Evolutionary conservation across 2,329 filamentous ascomycete genomes (phyloP), one percentile per base, ranked within the genome.

Genomic region (Polychaeton citri): DNA sequence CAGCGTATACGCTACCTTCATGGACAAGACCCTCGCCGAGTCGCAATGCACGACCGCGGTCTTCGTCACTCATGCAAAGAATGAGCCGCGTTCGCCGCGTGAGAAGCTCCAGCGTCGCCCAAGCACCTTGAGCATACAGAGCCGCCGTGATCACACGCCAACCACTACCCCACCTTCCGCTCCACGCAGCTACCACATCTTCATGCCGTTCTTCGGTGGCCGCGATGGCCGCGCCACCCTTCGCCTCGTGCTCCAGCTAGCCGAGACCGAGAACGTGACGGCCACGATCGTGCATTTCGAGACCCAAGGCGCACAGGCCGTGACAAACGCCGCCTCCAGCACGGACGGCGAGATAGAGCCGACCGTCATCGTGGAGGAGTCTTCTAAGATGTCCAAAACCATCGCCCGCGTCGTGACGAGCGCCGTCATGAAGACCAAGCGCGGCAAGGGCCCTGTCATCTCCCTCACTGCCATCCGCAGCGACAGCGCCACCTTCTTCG

Each of bases 141-240:
- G 72, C 44, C 60, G 68, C 20, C 62, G 65, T n/a, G 74, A 80
- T 36, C 61, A 72, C 8, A 37, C 37, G 15, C 62, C 69, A 0
- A 60, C 71, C 15, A 63, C 70, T 34, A 52, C 52, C 1, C 74
- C 79, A 0, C 68, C 77, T 4, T n/a, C n/a, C n/a, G 64, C 68
- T 5, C 74, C 83, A 49, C 78, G 76, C 41, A 76, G 74, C 21
- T 85, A 93, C 53, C 85, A 88, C 53, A 71, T 96, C 45, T 87
- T 93, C 54, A 67, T 93, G 36, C 81, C 87, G 0, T 96, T 85
- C 60, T 78, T 94, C 40, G 87, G 88, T 13, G 83, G 83, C 6
- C 63, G 68, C 1, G 90, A 98, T 51, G 88, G 95, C 51, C 72
- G 76, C 6, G 74, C 79, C 4, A 87, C 86, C 0, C 68, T 96